These are phyloP conservation scores for Aspergillus calidoustus DNA, from an alignment of 2,329 filamentous ascomycete genomes.

Conservation along the genomic window DNA sequence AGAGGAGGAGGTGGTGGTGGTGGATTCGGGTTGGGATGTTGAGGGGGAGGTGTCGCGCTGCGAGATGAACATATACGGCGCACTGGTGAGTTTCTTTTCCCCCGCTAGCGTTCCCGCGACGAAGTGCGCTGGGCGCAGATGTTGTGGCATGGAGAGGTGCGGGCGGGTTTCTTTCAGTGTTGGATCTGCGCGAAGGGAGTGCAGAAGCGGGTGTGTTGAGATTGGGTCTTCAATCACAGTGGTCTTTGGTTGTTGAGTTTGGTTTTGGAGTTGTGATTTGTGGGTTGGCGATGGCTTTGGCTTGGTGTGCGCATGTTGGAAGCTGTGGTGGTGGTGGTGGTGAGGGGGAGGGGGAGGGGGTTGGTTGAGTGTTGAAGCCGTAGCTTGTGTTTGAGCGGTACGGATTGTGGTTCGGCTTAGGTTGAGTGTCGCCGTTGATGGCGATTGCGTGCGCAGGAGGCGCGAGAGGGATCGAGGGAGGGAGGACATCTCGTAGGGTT, in stretches of 20 bases:
- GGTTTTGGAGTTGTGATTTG: background rate
- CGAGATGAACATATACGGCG: constrained; percentile 61
- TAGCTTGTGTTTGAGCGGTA: constrained; percentile 12
- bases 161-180: constrained; percentile 75
- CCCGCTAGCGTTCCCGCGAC: constrained; percentile 79
- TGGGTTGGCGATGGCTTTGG: background rate
- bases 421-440: background rate
- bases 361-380: constrained; percentile 6
- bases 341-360: constrained; percentile 5
- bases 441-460: constrained; percentile 11
- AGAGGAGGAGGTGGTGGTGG: background rate
- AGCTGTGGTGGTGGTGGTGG: constrained; percentile 10
- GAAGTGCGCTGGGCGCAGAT: constrained; percentile 72
- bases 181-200: constrained; percentile 66
- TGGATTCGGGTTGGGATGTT: background rate
- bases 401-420: constrained; percentile 2
- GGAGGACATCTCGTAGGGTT: constrained; percentile 13
- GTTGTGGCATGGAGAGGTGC: constrained; percentile 77
- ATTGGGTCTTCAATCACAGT: constrained; percentile 29
- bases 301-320: constrained; percentile 38
- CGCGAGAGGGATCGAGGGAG: constrained; percentile 14
- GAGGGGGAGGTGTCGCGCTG: background rate
- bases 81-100: constrained; percentile 72
- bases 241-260: background rate
- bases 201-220: constrained; percentile 66